phyloP scores from a whole-genome alignment of 106 monocot species.

The Iris macrosiphon region DNA sequence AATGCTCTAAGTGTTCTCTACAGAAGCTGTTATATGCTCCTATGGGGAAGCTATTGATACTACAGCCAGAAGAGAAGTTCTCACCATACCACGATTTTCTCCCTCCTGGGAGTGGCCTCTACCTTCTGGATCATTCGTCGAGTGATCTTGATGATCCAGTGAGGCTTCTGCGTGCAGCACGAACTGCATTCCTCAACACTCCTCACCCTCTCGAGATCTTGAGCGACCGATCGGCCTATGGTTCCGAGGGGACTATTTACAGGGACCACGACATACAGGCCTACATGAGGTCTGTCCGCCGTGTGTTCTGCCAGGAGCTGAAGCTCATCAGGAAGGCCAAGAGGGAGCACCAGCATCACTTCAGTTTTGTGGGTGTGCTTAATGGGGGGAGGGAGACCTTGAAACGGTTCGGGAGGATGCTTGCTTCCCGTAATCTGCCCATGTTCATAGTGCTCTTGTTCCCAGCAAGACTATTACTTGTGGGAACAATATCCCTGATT shows the following conservation, averaged over 20 bases:
- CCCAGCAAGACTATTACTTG: slow-evolving; percentile 34
- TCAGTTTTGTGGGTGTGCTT: slow-evolving; percentile 40
- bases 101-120: slow-evolving; percentile 64
- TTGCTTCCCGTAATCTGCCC: slow-evolving; percentile 31
- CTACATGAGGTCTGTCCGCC: slow-evolving; percentile 42
- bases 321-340: slow-evolving; percentile 28
- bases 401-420: slow-evolving; percentile 23
- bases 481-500: slow-evolving; percentile 37
- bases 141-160: slow-evolving; percentile 15
- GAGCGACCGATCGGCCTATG: slow-evolving; percentile 69
- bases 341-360: slow-evolving; percentile 18
- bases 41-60: slow-evolving; percentile 76
- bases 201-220: slow-evolving; percentile 92
- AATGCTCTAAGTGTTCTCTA: too few relatives aligned
- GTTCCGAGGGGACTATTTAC: slow-evolving; percentile 50
- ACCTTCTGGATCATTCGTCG: slow-evolving; percentile 28
- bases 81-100: slow-evolving; percentile 83
- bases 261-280: slow-evolving; percentile 75
- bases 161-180: slow-evolving; percentile 34
- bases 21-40: slow-evolving; percentile 79
- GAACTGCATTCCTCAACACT: slow-evolving; percentile 65
- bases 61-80: slow-evolving; percentile 78
- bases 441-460: slow-evolving; percentile 35
- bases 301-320: slow-evolving; percentile 36
- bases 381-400: slow-evolving; percentile 46